Percentiles rank a stretch among this genome's conserved stretches.
These are phyloP conservation scores for Fusarium buharicum DNA, from an alignment of 2,329 filamentous ascomycete genomes.

Conservation along the genomic window DNA sequence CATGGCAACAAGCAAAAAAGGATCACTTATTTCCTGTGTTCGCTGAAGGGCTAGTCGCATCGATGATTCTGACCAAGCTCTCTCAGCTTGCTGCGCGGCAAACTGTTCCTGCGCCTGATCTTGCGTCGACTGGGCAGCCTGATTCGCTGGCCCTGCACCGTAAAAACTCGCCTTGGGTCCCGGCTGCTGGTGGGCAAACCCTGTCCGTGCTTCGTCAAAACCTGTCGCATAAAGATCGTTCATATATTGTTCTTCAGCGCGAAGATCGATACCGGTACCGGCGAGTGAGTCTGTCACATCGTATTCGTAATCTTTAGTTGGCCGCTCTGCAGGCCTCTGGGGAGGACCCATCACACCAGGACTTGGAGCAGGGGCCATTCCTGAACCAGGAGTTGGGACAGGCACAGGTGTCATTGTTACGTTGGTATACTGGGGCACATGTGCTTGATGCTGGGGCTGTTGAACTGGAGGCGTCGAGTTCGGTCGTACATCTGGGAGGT, in stretches of 20 bases:
- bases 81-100: conserved; percentile 71
- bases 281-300: conserved; percentile 86
- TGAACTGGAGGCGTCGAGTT: conserved; percentile 49
- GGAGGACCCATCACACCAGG: conserved; percentile 64
- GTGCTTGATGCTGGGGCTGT: conserved; percentile 46
- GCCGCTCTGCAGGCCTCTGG: conserved; percentile 69
- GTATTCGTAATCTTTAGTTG: conserved; percentile 71
- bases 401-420: conserved; percentile 43
- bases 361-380: conserved; percentile 42
- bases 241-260: conserved; percentile 85
- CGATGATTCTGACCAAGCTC: conserved; percentile 73
- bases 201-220: conserved; percentile 62
- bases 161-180: conserved; percentile 69
- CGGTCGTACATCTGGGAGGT: conserved; percentile 50
- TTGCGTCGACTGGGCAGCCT: conserved; percentile 61
- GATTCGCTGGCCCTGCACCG: conserved; percentile 72
- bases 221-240: conserved; percentile 71
- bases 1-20: conserved; percentile 75
- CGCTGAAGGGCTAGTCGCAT: conserved; percentile 67
- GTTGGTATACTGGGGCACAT: conserved; percentile 43
- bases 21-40: conserved; percentile 76
- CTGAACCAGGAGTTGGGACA: conserved; percentile 37
- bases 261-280: conserved; percentile 86
- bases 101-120: conserved; percentile 69
- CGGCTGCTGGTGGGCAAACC: conserved; percentile 63